These are phyloP conservation scores for Rosellinia necatrix DNA, from an alignment of 2,329 filamentous ascomycete species.

Conservation along the genomic window DNA sequence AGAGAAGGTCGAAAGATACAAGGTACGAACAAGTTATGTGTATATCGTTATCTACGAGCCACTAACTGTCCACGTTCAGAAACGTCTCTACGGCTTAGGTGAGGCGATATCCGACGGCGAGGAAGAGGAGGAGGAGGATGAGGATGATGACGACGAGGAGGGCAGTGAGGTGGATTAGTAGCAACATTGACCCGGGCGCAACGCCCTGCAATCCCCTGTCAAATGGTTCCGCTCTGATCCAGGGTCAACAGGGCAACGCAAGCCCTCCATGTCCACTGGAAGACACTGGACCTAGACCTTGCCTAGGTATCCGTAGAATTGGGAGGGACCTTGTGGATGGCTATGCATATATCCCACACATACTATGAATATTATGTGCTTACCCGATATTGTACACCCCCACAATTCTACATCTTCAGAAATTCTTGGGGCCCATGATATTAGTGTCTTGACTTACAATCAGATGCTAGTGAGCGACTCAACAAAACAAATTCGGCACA, in stretches of 20 bases:
- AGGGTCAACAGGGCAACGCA: background rate
- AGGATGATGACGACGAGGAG: constrained; percentile 51
- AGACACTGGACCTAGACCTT: too few species aligned
- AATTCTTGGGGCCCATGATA: constrained; percentile 36
- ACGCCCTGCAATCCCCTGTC: background rate
- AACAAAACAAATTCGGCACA: background rate
- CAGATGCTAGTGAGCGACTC: background rate
- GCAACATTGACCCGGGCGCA: background rate
- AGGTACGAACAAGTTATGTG: constrained; percentile 54
- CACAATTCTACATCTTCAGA: constrained; percentile 34
- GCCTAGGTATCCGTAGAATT: too few species aligned
- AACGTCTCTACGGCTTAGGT: constrained; percentile 67
- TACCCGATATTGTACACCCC: constrained; percentile 28
- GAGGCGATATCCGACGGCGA: constrained; percentile 78
- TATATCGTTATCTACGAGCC: background rate
- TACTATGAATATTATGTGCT: constrained; percentile 27
- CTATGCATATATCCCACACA: constrained; percentile 26
- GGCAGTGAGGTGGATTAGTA: constrained; percentile 39
- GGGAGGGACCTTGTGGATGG: background rate
- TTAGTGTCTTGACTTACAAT: constrained; percentile 28
- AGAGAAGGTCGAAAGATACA: constrained; percentile 76
- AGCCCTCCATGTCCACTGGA: background rate
- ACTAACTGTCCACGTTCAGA: constrained; percentile 43
- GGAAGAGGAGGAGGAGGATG: constrained; percentile 60
- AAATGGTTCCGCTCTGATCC: background rate